Evolutionary conservation across 345 rosid genomes (phyloP), one percentile per base, ranked within the genome.

Genomic region (Eucalyptus globulus): DNA sequence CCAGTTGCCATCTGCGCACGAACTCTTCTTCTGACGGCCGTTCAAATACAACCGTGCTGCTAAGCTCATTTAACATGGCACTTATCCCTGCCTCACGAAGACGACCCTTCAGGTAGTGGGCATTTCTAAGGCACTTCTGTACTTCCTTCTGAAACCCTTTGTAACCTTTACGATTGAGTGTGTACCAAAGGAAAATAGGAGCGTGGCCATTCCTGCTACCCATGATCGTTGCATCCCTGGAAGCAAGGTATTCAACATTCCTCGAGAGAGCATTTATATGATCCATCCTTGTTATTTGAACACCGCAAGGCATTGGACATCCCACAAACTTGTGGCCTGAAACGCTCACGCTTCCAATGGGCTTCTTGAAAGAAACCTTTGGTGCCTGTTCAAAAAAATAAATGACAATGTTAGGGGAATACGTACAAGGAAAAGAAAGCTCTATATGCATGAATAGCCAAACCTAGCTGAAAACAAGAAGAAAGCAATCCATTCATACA

Each of bases 181-280:
- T 98, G 92, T 96, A 98, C 99, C 99, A 98, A 47, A 98, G 98
- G 91, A 98, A 98, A 90, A 98, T 90, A 87, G 99, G 99, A 9
- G 99, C 99, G 53, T 98, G 99, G 14, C 99, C 99, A n/a, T 98
- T 98, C 31, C 99, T 91, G 90, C 99, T 96, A 72, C 99, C 99
- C 99, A 98, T 98, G 91, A 97, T 97, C 44, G 99, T 97, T n/a
- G 99, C 99, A 90, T 97, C 99, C 92, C 98, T 94, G 56, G 99
- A 97, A 87, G 99, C 99, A 9, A 97, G 97, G 91, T 97, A 97
- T 93, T 97, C 99, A 2, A 97, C 97, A 69, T 97, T 97, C 49
- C 93, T 97, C 2, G 99, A 97, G 56, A 97, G 97, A 80, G 89
- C 97, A 91, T 96, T 97, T 88, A 97, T 93, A 91, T 97, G 96